Conservation (phyloP, 2,329 filamentous ascomycete genomes). For the Colletotrichum trifolii region DNA sequence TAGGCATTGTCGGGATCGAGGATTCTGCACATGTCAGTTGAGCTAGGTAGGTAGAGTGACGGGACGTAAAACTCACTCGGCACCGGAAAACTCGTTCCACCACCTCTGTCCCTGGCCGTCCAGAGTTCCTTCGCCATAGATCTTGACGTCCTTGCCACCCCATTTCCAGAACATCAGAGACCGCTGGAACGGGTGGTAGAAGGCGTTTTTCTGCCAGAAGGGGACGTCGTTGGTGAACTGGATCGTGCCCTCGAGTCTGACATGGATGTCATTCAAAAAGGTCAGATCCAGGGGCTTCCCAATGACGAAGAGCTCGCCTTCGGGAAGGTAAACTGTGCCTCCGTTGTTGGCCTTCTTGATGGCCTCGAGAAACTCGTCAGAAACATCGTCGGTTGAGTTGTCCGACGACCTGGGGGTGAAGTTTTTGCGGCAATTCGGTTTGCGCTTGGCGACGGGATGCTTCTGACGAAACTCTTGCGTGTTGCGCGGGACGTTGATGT, state of each 20-base stretch:
- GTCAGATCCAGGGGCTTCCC: constrained; percentile 69
- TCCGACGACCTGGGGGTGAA: constrained; percentile 64
- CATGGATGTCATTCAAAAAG: constrained; percentile 66
- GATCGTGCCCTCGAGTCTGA: constrained; percentile 68
- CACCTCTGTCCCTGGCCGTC: constrained; percentile 64
- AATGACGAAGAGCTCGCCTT: constrained; percentile 66
- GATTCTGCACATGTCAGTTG: constrained; percentile 43
- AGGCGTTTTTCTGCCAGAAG: constrained; percentile 56
- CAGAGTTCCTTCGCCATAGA: constrained; percentile 66
- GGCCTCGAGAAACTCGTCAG: constrained; percentile 64
- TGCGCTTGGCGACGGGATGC: constrained; percentile 48
- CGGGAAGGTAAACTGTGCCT: constrained; percentile 65
- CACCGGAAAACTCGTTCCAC: constrained; percentile 55
- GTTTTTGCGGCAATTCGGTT: constrained; percentile 40
- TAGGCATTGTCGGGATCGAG: constrained; percentile 65
- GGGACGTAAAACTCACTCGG: constrained; percentile 41
- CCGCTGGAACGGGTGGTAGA: constrained; percentile 55
- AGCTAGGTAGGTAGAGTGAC: too few relatives aligned
- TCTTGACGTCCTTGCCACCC: constrained; percentile 70
- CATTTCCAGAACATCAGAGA: constrained; percentile 73
- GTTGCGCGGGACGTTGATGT: constrained; percentile 46
- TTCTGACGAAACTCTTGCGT: constrained; percentile 51
- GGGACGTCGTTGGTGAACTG: constrained; percentile 56
- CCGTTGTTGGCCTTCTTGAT: constrained; percentile 68
- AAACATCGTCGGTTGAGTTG: constrained; percentile 66